phyloP scores from a whole-genome alignment of 805 yeast genomes.

The Lachancea quebecensis region DNA sequence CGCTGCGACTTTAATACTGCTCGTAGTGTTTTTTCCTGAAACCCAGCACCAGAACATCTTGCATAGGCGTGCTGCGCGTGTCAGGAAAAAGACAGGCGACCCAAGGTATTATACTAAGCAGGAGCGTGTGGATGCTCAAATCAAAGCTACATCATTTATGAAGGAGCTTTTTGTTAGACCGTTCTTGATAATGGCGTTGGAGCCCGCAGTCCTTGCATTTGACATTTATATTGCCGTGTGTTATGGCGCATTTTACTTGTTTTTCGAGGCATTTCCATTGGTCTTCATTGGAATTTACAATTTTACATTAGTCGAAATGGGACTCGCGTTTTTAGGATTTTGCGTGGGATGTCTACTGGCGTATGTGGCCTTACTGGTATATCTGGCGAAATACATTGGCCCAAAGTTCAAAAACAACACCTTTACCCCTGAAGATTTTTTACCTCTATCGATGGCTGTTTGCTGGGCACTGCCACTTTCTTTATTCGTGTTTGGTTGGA shows the following conservation, averaged over 20 bases:
- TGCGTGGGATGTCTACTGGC: constrained; percentile 42
- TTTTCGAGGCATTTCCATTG: constrained; percentile 58
- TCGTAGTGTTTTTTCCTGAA: constrained; percentile 43
- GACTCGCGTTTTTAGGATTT: constrained; percentile 44
- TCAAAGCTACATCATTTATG: constrained; percentile 16
- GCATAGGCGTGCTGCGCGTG: constrained; percentile 41
- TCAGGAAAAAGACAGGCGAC: constrained; percentile 46
- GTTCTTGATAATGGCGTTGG: constrained; percentile 39
- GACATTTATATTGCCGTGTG: constrained; percentile 45
- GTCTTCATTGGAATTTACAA: constrained; percentile 40
- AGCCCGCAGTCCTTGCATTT: constrained; percentile 52
- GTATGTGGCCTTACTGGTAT: constrained; percentile 23
- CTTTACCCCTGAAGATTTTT: constrained; percentile 37
- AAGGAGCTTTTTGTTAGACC: constrained; percentile 42
- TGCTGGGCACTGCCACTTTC: constrained; percentile 38
- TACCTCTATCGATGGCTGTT: constrained; percentile 38
- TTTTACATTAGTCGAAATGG: constrained; percentile 43
- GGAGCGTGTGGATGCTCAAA: constrained; percentile 30
- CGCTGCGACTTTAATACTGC: constrained; percentile 33
- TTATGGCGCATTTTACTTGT: constrained; percentile 48
- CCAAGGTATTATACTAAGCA: constrained; percentile 36
- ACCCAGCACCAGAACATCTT: constrained; percentile 41
- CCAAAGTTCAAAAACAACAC: constrained; percentile 23
- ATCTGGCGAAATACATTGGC: constrained; percentile 24
- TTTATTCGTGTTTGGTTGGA: constrained; percentile 47